Evolutionary conservation across 1,284 basidiomycete genomes (phyloP), one percentile per base, ranked within the genome.

Genomic region (Heterobasidion parviporum): DNA sequence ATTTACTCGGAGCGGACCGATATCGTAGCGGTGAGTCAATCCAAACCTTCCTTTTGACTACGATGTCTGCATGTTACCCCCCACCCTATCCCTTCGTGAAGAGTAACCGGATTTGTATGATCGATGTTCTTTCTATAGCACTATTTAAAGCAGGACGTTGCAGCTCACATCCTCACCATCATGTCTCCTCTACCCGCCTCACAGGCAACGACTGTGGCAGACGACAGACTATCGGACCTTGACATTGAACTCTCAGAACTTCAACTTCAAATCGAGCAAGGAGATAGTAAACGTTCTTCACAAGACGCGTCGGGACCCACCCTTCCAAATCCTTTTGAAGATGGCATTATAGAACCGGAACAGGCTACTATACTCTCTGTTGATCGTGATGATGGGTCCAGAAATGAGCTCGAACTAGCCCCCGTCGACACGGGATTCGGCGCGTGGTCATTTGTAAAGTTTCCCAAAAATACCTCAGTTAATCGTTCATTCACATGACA

Each of bases 401-500:
- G 52, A 48, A 67, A 65, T 54, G 62, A 63, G 52, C 59, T 55
- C 2, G 59, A 62, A 6, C 57, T 70, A 12, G 64, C 69, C 10
- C 68, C 70, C 12, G 64, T 70, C 6, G 70, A 71, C 56, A 51
- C 56, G 53, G 69, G 69, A n/a, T 64, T 66, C 48, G 62, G 63
- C 34, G 70, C 70, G 8, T 71, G 68, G 68, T 66, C 67, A 18
- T 71, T 67, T 56, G 70, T 72, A 57, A 44, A 10, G 14, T 38
- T 45, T 12, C 14, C 34, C 38, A 38, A 8, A 20, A 12, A 26
- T 26, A 32, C 18, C 53, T 20, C 15, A 20, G 41, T 16, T 47
- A 36, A 14, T 54, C 34, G 50, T 10, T 46, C 8, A 14, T 43
- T 12, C 51, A 12, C n/a, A 34, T 50, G 48, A 43, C 14, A 9